Evolutionary conservation across 441 rosid species (phyloP).

Genomic region (Brassica hybrid): DNA sequence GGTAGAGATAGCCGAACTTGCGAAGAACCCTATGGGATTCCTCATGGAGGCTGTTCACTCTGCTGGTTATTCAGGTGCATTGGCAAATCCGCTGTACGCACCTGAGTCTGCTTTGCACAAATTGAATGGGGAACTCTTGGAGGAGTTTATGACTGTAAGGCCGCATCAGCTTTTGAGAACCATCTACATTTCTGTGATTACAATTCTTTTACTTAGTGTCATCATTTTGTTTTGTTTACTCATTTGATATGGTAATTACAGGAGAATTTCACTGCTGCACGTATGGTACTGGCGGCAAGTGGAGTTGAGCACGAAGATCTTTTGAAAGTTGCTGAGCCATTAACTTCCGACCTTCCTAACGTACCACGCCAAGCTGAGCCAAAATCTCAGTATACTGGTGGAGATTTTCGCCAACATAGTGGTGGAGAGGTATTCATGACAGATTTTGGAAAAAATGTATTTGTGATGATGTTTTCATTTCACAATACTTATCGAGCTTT

Average conservation of each 20-base stretch:
- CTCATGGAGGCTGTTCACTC: constrained; percentile 3
- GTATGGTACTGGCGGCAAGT: constrained; percentile 2
- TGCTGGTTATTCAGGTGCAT: not conserved
- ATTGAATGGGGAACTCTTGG: constrained; percentile 64
- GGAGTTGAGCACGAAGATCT: not conserved
- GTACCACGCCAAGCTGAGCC: constrained; percentile 3
- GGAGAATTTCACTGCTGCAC: constrained; percentile 5
- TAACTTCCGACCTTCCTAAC: not conserved
- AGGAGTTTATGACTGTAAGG: constrained; percentile 79
- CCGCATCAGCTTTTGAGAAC: not conserved
- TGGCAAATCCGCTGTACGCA: not conserved
- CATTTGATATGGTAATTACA: constrained; percentile 36
- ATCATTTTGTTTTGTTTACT: constrained; percentile 13
- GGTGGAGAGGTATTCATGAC: constrained; percentile 36
- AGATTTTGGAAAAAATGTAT: constrained; percentile 21
- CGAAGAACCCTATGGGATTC: not conserved
- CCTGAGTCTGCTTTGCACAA: constrained; percentile 10
- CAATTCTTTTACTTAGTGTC: not conserved
- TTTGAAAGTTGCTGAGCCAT: not conserved
- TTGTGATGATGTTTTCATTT: not conserved
- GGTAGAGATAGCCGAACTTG: not conserved
- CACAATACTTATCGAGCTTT: not conserved
- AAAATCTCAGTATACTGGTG: not conserved
- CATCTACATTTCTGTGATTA: constrained; percentile 2
- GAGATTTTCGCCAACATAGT: constrained; percentile 6